phyloP scores from a whole-genome alignment of 2,329 filamentous ascomycete genomes.

The Cladophialophora bantiana region DNA sequence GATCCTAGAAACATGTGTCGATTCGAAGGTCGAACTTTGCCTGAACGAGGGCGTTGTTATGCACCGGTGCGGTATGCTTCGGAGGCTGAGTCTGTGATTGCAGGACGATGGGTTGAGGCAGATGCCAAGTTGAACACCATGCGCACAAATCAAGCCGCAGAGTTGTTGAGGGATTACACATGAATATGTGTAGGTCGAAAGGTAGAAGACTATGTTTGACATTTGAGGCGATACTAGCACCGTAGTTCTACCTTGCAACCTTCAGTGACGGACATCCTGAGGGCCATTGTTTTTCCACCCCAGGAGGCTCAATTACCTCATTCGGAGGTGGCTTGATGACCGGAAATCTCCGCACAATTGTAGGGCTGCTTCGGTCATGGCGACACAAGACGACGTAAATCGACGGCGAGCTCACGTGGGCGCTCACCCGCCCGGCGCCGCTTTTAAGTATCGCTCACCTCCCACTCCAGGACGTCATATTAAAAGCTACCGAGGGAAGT shows the following conservation, averaged over 20 bases:
- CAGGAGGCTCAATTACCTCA: slow-evolving; percentile 29
- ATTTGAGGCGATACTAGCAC: background rate
- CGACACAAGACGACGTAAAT: no score
- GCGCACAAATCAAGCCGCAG: slow-evolving; percentile 16
- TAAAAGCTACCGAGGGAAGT: no score
- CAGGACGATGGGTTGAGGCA: slow-evolving; percentile 7
- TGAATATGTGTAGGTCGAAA: background rate
- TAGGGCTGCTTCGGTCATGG: slow-evolving; percentile 63
- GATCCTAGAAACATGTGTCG: slow-evolving; percentile 45
- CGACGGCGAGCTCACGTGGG: background rate
- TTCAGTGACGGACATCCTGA: slow-evolving; percentile 33
- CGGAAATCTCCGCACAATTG: slow-evolving; percentile 45
- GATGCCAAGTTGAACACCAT: slow-evolving; percentile 12
- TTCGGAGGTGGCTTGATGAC: slow-evolving; percentile 24
- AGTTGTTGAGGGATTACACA: background rate
- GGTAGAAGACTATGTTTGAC: no score
- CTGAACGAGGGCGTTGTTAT: slow-evolving; percentile 3
- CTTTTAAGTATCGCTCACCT: no score
- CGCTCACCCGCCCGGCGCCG: no score
- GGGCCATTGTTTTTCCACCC: slow-evolving; percentile 36
- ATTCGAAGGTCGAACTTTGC: slow-evolving; percentile 37
- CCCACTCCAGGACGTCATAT: no score
- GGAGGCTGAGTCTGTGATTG: background rate
- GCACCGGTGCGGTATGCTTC: slow-evolving; percentile 8
- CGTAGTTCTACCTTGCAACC: slow-evolving; percentile 34